phyloP scores from a whole-genome alignment of 129 eudicot species.

The Dittrichia graveolens region DNA sequence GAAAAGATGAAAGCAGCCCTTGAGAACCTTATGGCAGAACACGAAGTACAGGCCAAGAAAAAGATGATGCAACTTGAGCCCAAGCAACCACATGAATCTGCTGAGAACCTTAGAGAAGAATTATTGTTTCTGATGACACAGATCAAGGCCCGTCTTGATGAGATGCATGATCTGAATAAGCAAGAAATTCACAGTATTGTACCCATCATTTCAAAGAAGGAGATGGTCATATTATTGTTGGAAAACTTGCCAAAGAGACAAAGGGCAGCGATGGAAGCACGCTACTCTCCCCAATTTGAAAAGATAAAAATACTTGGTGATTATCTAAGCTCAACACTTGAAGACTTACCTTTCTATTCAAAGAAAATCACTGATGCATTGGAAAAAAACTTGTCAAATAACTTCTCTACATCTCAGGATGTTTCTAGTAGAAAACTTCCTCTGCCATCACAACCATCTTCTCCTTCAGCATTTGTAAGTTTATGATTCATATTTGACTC shows the following conservation, averaged over 20 bases:
- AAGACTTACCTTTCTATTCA: no score
- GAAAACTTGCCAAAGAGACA: background rate
- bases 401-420: background rate
- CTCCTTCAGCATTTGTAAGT: conserved; percentile 10
- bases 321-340: no score
- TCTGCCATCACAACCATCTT: background rate
- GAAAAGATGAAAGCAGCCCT: background rate
- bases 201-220: background rate
- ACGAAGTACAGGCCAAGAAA: background rate
- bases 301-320: no score
- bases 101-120: no score
- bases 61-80: no score
- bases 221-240: background rate
- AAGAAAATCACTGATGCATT: no score
- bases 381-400: background rate
- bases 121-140: background rate
- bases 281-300: background rate
- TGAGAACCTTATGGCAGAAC: background rate
- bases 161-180: background rate
- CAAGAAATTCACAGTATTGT: background rate
- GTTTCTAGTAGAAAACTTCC: background rate
- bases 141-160: background rate
- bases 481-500: background rate
- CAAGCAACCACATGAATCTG: background rate
- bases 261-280: background rate